phyloP scores from a whole-genome alignment of 345 rosid species.

The Sonneratia caseolaris region DNA sequence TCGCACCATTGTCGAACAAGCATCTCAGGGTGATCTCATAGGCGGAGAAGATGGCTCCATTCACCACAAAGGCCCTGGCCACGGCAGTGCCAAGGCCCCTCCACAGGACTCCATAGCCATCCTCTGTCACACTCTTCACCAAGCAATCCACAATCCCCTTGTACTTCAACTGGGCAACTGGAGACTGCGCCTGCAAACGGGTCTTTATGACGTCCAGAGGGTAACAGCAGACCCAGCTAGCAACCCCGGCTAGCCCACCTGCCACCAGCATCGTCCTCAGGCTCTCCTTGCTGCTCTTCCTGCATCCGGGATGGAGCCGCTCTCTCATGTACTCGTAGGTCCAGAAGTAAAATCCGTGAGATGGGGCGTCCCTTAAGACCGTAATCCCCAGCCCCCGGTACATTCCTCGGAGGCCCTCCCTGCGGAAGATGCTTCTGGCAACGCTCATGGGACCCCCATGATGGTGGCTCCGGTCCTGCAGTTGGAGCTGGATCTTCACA shows the following conservation, averaged over 20 bases:
- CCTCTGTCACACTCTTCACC: slow-evolving; percentile 48
- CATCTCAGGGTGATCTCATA: slow-evolving; percentile 81
- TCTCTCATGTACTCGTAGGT: slow-evolving; percentile 77
- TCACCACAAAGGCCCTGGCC: slow-evolving; percentile 87
- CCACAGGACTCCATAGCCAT: slow-evolving; percentile 73
- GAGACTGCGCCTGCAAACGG: slow-evolving; percentile 51
- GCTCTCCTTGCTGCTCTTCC: slow-evolving; percentile 59
- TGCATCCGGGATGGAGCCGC: slow-evolving; percentile 80
- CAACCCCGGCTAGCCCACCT: slow-evolving; percentile 86
- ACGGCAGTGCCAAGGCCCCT: slow-evolving; percentile 94
- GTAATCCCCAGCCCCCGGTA: slow-evolving; percentile 72
- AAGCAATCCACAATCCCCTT: slow-evolving; percentile 68
- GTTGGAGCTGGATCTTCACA: slow-evolving; percentile 77
- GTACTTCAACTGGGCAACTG: slow-evolving; percentile 32
- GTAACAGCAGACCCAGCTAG: slow-evolving; percentile 85
- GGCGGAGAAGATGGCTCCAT: slow-evolving; percentile 82
- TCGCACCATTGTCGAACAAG: slow-evolving; percentile 39
- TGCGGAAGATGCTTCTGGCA: slow-evolving; percentile 47
- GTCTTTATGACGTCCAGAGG: slow-evolving; percentile 89
- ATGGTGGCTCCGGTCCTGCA: slow-evolving; percentile 24
- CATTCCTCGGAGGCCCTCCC: slow-evolving; percentile 52
- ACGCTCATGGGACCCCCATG: slow-evolving; percentile 47
- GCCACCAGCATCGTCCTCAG: slow-evolving; percentile 67
- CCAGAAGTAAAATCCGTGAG: slow-evolving; percentile 87
- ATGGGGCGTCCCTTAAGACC: slow-evolving; percentile 70